A percentile compares a stretch with the other conserved stretches of the same genome.
phyloP scores from a whole-genome alignment of 805 yeast species.

The Kazachstania africana region DNA sequence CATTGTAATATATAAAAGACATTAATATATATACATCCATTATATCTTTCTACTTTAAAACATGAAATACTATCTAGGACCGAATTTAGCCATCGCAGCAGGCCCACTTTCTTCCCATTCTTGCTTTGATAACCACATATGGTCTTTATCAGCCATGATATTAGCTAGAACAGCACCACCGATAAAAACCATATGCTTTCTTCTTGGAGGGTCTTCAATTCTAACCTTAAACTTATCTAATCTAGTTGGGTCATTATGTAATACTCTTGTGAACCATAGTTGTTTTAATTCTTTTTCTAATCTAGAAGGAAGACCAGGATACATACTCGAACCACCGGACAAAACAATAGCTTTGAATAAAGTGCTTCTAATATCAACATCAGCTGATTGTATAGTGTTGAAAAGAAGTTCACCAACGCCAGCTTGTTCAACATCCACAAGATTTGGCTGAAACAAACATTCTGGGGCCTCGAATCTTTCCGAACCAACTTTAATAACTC shows the following conservation, averaged over 20 bases:
- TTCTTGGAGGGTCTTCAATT: slow-evolving; percentile 97
- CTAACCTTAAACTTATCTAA: slow-evolving; percentile 86
- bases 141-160: slow-evolving; percentile 96
- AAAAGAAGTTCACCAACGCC: slow-evolving; percentile 91
- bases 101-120: slow-evolving; percentile 98
- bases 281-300: slow-evolving; percentile 93
- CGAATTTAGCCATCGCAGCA: slow-evolving; percentile 71
- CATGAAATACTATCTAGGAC: slow-evolving; percentile 54
- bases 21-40: too few species aligned
- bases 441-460: slow-evolving; percentile 89
- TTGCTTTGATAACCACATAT: slow-evolving; percentile 91
- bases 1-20: neutral
- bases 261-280: slow-evolving; percentile 82
- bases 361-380: slow-evolving; percentile 82
- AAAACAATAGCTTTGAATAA: slow-evolving; percentile 85
- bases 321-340: slow-evolving; percentile 97
- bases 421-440: slow-evolving; percentile 93
- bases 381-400: slow-evolving; percentile 89
- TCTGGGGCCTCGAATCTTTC: slow-evolving; percentile 67
- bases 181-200: slow-evolving; percentile 96
- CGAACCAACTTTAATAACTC: slow-evolving; percentile 85
- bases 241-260: slow-evolving; percentile 77
- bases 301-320: slow-evolving; percentile 94
- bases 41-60: too few species aligned
- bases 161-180: slow-evolving; percentile 98